A percentile compares a stretch with the other conserved stretches of the same genome.
phyloP scores from a whole-genome alignment of 2,329 filamentous ascomycete genomes.

The Xylariaceae sp. region DNA sequence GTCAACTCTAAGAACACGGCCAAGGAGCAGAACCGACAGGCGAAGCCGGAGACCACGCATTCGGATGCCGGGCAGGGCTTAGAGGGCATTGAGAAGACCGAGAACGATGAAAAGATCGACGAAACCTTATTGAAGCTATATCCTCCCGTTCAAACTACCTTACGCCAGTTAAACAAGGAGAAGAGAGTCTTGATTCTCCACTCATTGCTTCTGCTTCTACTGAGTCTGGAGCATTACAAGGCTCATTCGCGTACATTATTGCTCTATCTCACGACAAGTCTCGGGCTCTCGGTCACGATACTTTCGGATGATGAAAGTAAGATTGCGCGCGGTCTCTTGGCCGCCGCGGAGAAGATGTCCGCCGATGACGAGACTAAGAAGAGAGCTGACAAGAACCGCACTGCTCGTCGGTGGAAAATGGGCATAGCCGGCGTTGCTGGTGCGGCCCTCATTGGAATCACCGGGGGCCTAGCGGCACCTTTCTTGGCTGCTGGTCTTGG shows the following conservation, averaged over 20 bases:
- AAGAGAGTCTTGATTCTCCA: slow-evolving; percentile 71
- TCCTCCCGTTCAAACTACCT: slow-evolving; percentile 61
- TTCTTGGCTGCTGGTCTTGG: slow-evolving; percentile 81
- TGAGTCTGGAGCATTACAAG: slow-evolving; percentile 78
- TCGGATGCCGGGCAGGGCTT: slow-evolving; percentile 1
- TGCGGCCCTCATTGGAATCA: slow-evolving; percentile 71
- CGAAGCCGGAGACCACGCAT: slow-evolving; percentile 19
- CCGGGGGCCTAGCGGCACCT: slow-evolving; percentile 75
- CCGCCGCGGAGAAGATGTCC: slow-evolving; percentile 68
- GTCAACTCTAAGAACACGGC: slow-evolving; percentile 31
- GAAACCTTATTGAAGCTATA: slow-evolving; percentile 56
- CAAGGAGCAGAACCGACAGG: slow-evolving; percentile 23
- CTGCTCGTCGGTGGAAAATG: slow-evolving; percentile 71
- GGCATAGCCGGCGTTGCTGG: slow-evolving; percentile 45
- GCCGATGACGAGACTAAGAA: slow-evolving; percentile 67
- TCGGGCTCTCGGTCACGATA: slow-evolving; percentile 66
- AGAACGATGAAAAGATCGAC: slow-evolving; percentile 49
- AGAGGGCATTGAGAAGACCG: slow-evolving; percentile 16
- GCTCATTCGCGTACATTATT: slow-evolving; percentile 74
- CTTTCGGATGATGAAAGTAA: slow-evolving; percentile 74
- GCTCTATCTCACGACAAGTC: slow-evolving; percentile 68
- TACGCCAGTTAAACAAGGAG: slow-evolving; percentile 62
- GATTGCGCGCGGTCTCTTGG: slow-evolving; percentile 73
- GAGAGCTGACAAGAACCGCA: slow-evolving; percentile 64
- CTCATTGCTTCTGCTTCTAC: slow-evolving; percentile 68